Conservation (phyloP, 345 rosid species). For the Aethionema arabicum region DNA sequence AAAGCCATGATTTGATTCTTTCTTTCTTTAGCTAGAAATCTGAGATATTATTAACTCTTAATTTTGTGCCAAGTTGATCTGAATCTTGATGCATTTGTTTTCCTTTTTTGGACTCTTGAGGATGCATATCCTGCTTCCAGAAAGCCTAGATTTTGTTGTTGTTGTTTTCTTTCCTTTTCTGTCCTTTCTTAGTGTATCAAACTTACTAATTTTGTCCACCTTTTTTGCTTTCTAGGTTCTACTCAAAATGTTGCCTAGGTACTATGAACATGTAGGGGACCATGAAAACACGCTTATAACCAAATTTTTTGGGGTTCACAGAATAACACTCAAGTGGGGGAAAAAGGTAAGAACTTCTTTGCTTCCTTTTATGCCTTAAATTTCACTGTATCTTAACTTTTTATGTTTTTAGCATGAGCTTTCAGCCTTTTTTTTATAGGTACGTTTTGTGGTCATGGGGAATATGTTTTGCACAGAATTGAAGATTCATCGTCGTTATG, state of each 20-base stretch:
- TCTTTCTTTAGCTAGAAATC: not conserved
- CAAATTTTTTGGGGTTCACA: constrained; percentile 88
- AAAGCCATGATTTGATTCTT: constrained; percentile 10
- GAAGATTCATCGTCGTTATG: constrained; percentile 83
- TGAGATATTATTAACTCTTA: constrained; percentile 2
- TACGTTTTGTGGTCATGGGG: constrained; percentile 97
- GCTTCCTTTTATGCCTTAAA: not conserved
- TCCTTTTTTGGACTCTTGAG: no score
- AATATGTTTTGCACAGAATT: constrained; percentile 98
- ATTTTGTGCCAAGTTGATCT: no score
- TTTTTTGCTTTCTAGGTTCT: constrained; percentile 53
- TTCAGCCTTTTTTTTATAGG: constrained; percentile 50
- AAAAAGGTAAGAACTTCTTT: constrained; percentile 57
- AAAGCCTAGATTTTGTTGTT: no score
- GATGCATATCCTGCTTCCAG: no score
- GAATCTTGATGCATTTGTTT: no score
- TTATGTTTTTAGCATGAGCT: constrained; percentile 12
- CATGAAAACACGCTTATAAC: constrained; percentile 95
- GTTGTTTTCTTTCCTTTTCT: no score
- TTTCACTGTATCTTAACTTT: constrained; percentile 12
- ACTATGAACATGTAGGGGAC: constrained; percentile 64
- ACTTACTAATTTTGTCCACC: constrained; percentile 6
- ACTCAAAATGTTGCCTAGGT: constrained; percentile 77
- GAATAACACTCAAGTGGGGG: constrained; percentile 66
- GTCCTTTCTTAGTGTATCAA: no score